Evolutionary conservation across 345 rosid genomes (phyloP).

Genomic region (Ailanthus altissimus): DNA sequence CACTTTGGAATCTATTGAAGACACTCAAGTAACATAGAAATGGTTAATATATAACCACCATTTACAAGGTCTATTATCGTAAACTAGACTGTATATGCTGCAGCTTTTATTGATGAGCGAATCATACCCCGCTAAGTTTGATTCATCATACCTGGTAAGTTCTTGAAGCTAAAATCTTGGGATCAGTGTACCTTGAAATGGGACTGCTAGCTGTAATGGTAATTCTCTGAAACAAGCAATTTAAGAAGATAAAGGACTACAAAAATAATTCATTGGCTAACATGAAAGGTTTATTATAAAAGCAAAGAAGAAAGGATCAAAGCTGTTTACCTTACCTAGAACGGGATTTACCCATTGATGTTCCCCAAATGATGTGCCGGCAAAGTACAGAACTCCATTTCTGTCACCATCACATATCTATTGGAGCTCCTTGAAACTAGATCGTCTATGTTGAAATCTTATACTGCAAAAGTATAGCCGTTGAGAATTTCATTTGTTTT

Average conservation of each 20-base stretch:
- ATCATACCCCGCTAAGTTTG: background rate
- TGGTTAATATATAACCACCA: no score
- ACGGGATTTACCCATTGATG: slow-evolving; percentile 99
- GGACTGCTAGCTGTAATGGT: slow-evolving; percentile 80
- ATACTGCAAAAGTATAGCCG: slow-evolving; percentile 30
- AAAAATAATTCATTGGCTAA: background rate
- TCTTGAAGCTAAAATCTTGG: slow-evolving; percentile 83
- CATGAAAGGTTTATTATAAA: background rate
- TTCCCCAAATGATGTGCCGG: slow-evolving; percentile 87
- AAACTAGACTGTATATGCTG: background rate
- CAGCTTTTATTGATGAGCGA: background rate
- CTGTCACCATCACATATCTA: slow-evolving; percentile 97
- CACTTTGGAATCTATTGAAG: no score
- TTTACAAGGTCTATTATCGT: background rate
- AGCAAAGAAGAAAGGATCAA: background rate
- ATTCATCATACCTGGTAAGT: slow-evolving; percentile 62
- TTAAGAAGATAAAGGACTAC: slow-evolving; percentile 8
- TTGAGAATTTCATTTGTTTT: no score
- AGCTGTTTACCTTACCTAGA: slow-evolving; percentile 64
- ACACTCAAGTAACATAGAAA: no score
- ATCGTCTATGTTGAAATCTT: slow-evolving; percentile 77
- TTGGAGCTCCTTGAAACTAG: slow-evolving; percentile 95
- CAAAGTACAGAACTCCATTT: slow-evolving; percentile 85
- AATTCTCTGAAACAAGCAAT: slow-evolving; percentile 58
- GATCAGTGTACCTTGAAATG: slow-evolving; percentile 79